phyloP scores from a whole-genome alignment of 2,329 filamentous ascomycete species.

The Aspergillus melleus region DNA sequence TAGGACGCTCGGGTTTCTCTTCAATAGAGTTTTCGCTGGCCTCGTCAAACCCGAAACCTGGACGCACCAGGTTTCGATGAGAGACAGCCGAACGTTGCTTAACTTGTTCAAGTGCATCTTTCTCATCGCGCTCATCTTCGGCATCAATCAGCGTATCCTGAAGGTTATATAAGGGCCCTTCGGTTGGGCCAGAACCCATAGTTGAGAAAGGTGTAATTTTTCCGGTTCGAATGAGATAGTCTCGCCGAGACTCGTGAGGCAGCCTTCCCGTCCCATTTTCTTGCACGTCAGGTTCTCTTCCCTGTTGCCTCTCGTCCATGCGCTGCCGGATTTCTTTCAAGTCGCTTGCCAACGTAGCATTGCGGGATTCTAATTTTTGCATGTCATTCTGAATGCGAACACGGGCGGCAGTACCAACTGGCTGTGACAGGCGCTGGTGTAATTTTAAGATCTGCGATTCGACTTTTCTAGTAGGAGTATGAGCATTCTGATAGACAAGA shows the following conservation, averaged over 20 bases:
- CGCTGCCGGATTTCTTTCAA: slow-evolving; percentile 77
- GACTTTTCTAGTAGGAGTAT: slow-evolving; percentile 52
- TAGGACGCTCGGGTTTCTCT: slow-evolving; percentile 27
- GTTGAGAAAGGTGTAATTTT: slow-evolving; percentile 96
- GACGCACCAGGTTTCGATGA: slow-evolving; percentile 71
- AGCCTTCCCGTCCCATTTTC: slow-evolving; percentile 54
- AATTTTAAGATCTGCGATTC: slow-evolving; percentile 64
- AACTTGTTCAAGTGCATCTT: slow-evolving; percentile 48
- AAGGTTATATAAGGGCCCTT: slow-evolving; percentile 66
- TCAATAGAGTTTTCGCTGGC: slow-evolving; percentile 27
- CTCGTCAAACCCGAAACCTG: slow-evolving; percentile 65
- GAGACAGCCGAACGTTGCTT: slow-evolving; percentile 53
- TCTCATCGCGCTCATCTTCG: slow-evolving; percentile 65
- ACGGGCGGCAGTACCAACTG: slow-evolving; percentile 52
- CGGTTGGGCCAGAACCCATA: slow-evolving; percentile 61
- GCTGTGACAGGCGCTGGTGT: slow-evolving; percentile 57
- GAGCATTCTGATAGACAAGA: background rate
- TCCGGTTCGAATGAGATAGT: slow-evolving; percentile 90
- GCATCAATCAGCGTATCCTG: slow-evolving; percentile 78
- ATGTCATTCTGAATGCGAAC: slow-evolving; percentile 58
- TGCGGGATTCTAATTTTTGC: slow-evolving; percentile 63
- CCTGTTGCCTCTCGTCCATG: slow-evolving; percentile 71
- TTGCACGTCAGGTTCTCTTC: slow-evolving; percentile 49
- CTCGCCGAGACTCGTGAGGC: slow-evolving; percentile 78
- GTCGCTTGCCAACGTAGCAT: slow-evolving; percentile 67